These are phyloP conservation scores for Thielaviopsis musarum DNA, from an alignment of 2,329 filamentous ascomycete genomes.

Conservation along the genomic window DNA sequence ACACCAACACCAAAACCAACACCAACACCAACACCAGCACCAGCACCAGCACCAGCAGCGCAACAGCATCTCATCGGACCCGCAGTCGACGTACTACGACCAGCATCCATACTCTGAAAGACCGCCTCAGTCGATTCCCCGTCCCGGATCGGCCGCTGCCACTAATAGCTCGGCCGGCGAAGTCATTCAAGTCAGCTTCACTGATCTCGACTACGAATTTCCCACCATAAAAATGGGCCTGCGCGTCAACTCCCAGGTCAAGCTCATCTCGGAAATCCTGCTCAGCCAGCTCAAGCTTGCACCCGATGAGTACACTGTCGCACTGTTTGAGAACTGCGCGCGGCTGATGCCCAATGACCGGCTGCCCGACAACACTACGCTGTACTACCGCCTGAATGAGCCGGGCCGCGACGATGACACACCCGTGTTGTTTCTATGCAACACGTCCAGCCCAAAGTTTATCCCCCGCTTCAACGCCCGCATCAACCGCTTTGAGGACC, in stretches of 20 bases:
- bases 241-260: not conserved
- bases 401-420: not conserved
- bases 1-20: too few species aligned
- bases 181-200: not conserved
- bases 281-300: not conserved
- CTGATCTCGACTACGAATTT: conserved; percentile 4
- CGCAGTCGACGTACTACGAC: not conserved
- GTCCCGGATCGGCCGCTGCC: conserved; percentile 9
- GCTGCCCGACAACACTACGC: not conserved
- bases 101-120: not conserved
- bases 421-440: not conserved
- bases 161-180: conserved; percentile 10
- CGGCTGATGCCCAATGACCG: not conserved
- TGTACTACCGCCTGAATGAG: not conserved
- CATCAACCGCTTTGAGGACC: not conserved
- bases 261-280: conserved; percentile 1
- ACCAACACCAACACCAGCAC: not conserved
- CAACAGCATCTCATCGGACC: not conserved
- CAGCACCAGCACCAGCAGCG: not conserved
- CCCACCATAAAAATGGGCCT: conserved; percentile 2
- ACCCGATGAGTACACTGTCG: not conserved
- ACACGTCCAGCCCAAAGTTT: not conserved
- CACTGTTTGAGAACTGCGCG: not conserved
- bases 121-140: not conserved
- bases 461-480: not conserved